Evolutionary conservation across 2,329 filamentous ascomycete genomes (phyloP).

Genomic region (Endothia cerciana): DNA sequence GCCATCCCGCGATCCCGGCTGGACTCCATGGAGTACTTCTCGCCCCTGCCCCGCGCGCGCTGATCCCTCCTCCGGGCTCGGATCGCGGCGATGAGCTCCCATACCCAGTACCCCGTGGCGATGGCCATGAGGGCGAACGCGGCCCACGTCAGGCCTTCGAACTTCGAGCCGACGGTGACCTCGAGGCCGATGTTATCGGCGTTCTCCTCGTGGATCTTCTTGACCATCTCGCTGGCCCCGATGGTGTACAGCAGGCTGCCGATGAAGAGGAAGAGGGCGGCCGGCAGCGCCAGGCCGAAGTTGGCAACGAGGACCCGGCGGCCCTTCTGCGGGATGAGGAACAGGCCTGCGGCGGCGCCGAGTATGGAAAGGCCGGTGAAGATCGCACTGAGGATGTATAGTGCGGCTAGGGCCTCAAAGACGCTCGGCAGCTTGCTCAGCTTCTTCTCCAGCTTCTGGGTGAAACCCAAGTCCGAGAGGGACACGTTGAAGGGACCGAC

Average conservation of each 20-base stretch:
- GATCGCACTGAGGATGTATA: constrained; percentile 51
- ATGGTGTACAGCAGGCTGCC: constrained; percentile 50
- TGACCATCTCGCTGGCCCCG: constrained; percentile 44
- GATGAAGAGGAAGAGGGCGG: constrained; percentile 43
- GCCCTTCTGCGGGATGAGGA: constrained; percentile 23
- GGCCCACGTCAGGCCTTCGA: constrained; percentile 52
- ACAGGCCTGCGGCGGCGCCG: constrained; percentile 41
- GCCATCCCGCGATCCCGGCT: constrained; percentile 10
- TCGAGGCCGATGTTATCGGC: constrained; percentile 51
- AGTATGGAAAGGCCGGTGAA: constrained; percentile 51
- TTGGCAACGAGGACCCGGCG: constrained; percentile 41
- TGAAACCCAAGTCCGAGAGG: constrained; percentile 50
- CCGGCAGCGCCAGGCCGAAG: constrained; percentile 42
- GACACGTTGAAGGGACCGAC: constrained; percentile 50
- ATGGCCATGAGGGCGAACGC: constrained; percentile 50
- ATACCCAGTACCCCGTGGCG: constrained; percentile 46
- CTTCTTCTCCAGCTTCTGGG: constrained; percentile 48
- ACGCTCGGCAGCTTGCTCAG: constrained; percentile 53
- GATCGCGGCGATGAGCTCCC: constrained; percentile 38
- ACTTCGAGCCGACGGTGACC: constrained; percentile 47
- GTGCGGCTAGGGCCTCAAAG: constrained; percentile 52
- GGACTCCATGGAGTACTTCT: constrained; percentile 24
- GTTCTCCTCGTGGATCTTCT: constrained; percentile 44
- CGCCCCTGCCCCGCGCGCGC: constrained; percentile 1
- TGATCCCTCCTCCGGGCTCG: constrained; percentile 36